A percentile compares a stretch with the other conserved stretches of the same genome.
Evolutionary conservation across 768 basidiomycete genomes (phyloP).

Genomic region (Suillus americanus): DNA sequence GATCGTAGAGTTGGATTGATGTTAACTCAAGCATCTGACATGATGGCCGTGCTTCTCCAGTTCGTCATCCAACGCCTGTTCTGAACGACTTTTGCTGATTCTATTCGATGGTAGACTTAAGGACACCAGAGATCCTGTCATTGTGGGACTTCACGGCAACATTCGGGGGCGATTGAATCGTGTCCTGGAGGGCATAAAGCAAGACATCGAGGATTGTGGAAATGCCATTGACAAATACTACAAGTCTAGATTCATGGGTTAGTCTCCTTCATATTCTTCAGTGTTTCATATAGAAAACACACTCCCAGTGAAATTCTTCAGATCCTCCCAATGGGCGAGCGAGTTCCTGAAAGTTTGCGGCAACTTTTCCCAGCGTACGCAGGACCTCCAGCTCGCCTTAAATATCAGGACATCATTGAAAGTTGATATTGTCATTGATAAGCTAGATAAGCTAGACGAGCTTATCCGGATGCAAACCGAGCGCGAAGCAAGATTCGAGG

Average conservation of each 20-base stretch:
- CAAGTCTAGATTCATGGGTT: conserved; percentile 43
- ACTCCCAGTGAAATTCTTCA: conserved; percentile 31
- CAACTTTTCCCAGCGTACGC: conserved; percentile 35
- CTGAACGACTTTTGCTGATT: neutral
- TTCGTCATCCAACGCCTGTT: conserved; percentile 18
- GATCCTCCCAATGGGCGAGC: conserved; percentile 35
- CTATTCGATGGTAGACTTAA: conserved; percentile 23
- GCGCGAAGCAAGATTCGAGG: conserved; percentile 26
- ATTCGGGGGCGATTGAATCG: conserved; percentile 34
- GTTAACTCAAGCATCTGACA: conserved; percentile 49
- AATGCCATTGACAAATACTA: conserved; percentile 46
- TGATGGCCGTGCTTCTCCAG: conserved; percentile 48
- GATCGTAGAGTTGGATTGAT: conserved; percentile 47
- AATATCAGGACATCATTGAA: conserved; percentile 37
- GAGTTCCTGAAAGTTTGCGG: conserved; percentile 34
- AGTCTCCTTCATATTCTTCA: conserved; percentile 9
- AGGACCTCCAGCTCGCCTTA: conserved; percentile 38
- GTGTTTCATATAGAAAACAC: conserved; percentile 5
- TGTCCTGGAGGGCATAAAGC: conserved; percentile 32
- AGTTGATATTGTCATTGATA: conserved; percentile 30
- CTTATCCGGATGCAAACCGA: conserved; percentile 10
- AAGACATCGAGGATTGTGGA: conserved; percentile 43
- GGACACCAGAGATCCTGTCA: conserved; percentile 26
- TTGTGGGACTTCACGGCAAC: conserved; percentile 28
- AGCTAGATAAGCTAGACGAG: neutral